A percentile compares a stretch with the other conserved stretches of the same genome.
These are phyloP conservation scores for Plantago lanceolata DNA, from an alignment of 305 asterid species.

Conservation along the genomic window DNA sequence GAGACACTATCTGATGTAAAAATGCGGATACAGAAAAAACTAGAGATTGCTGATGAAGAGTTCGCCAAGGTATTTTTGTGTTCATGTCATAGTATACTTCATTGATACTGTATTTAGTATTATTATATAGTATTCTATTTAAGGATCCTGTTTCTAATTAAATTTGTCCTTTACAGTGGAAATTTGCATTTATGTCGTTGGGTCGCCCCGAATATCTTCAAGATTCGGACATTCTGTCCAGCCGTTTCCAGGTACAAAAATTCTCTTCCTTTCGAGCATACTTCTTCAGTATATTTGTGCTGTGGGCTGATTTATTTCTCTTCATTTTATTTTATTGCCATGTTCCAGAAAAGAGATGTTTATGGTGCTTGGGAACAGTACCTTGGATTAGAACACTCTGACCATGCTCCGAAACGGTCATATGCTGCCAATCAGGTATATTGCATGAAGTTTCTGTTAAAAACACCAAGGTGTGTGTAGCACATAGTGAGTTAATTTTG, in stretches of 20 bases:
- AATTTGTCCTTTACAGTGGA: constrained; percentile 46
- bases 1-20: constrained; percentile 60
- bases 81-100: constrained; percentile 7
- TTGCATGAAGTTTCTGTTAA: not conserved
- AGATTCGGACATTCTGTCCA: constrained; percentile 59
- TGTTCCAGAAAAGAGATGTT: constrained; percentile 50
- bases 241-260: constrained; percentile 54
- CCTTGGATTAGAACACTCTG: constrained; percentile 56
- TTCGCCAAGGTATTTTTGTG: constrained; percentile 47
- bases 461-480: not conserved
- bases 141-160: constrained; percentile 8
- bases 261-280: constrained; percentile 1
- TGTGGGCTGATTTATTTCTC: constrained; percentile 5
- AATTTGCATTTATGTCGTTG: constrained; percentile 57
- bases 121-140: constrained; percentile 2
- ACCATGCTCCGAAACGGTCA: constrained; percentile 48
- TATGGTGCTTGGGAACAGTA: constrained; percentile 59
- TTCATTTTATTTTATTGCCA: not conserved
- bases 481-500: not conserved
- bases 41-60: constrained; percentile 67
- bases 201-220: constrained; percentile 74
- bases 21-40: constrained; percentile 55
- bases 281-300: not conserved
- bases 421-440: constrained; percentile 45
- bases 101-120: not conserved